These are phyloP conservation scores for Neurospora sublineolata DNA, from an alignment of 495 filamentous ascomycete species.

Conservation along the genomic window DNA sequence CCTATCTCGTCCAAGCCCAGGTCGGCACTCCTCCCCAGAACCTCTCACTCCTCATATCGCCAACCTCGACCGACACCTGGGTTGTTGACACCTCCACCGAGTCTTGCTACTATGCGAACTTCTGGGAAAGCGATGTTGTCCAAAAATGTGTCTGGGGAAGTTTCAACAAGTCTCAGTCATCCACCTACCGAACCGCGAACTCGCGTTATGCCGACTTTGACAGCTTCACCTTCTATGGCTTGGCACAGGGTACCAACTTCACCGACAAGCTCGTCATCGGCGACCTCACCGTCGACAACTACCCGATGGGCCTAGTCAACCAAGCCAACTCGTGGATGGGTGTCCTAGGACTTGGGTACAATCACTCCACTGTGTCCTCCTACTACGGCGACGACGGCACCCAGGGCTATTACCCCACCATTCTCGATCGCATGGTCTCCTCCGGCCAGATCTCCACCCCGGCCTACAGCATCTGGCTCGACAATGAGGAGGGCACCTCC, in stretches of 20 bases:
- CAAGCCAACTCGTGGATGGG: constrained; percentile 48
- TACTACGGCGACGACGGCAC: constrained; percentile 8
- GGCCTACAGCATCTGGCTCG: constrained; percentile 76
- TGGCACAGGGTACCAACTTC: constrained; percentile 55
- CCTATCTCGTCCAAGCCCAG: constrained; percentile 48
- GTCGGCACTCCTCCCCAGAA: constrained; percentile 53
- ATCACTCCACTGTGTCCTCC: constrained; percentile 37
- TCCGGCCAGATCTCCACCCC: constrained; percentile 53
- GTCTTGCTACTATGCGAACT: constrained; percentile 30
- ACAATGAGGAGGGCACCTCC: constrained; percentile 48
- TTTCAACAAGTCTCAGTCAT: constrained; percentile 49
- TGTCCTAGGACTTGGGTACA: constrained; percentile 69
- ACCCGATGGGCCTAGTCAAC: constrained; percentile 67
- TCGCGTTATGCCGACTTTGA: constrained; percentile 49
- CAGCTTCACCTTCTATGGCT: constrained; percentile 58
- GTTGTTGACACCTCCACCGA: constrained; percentile 43
- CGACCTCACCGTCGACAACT: constrained; percentile 42
- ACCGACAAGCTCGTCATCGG: constrained; percentile 58
- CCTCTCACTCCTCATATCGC: constrained; percentile 50
- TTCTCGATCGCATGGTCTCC: constrained; percentile 54
- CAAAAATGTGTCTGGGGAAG: constrained; percentile 16
- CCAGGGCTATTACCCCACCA: constrained; percentile 48
- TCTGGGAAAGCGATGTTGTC: not conserved
- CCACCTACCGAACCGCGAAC: constrained; percentile 46
- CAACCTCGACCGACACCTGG: constrained; percentile 68